phyloP scores from a whole-genome alignment of 2,329 filamentous ascomycete genomes.

The Alternaria arborescens region DNA sequence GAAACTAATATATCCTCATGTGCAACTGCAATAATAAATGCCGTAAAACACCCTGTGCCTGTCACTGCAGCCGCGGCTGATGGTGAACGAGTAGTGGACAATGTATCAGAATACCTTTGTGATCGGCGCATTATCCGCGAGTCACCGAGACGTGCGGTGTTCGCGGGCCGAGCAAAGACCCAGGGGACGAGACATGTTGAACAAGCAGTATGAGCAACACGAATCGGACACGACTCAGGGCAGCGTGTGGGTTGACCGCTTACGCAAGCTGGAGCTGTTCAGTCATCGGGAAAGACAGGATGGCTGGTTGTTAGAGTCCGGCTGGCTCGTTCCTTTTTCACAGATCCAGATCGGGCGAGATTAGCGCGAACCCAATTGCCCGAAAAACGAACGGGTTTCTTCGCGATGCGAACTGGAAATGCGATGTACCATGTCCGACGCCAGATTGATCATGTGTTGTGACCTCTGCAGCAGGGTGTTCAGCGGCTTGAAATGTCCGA shows the following conservation, averaged over 20 bases:
- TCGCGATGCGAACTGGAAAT: slow-evolving; percentile 3
- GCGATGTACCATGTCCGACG: slow-evolving; percentile 1
- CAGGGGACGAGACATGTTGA: slow-evolving; percentile 9
- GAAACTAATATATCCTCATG: not conserved
- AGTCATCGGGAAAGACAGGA: not conserved
- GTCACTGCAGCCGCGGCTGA: not conserved
- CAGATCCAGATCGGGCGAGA: not conserved
- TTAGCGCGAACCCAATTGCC: slow-evolving; percentile 13
- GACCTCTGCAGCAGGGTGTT: not conserved
- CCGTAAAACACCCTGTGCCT: not conserved
- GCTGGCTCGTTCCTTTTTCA: slow-evolving; percentile 1
- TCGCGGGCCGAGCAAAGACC: slow-evolving; percentile 6
- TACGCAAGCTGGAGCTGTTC: not conserved
- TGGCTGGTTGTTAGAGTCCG: not conserved
- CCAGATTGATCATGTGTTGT: not conserved
- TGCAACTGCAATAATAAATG: slow-evolving; percentile 2
- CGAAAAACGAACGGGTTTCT: slow-evolving; percentile 5
- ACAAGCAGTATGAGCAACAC: not conserved
- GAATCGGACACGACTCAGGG: slow-evolving; percentile 6
- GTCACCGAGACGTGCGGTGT: slow-evolving; percentile 3
- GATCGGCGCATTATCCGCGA: slow-evolving; percentile 5
- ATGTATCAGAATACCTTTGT: slow-evolving; percentile 3
- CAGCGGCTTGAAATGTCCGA: not conserved
- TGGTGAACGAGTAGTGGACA: not conserved
- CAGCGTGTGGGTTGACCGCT: not conserved